Conservation (phyloP, 345 rosid species). For the Eucalyptus coolabah region DNA sequence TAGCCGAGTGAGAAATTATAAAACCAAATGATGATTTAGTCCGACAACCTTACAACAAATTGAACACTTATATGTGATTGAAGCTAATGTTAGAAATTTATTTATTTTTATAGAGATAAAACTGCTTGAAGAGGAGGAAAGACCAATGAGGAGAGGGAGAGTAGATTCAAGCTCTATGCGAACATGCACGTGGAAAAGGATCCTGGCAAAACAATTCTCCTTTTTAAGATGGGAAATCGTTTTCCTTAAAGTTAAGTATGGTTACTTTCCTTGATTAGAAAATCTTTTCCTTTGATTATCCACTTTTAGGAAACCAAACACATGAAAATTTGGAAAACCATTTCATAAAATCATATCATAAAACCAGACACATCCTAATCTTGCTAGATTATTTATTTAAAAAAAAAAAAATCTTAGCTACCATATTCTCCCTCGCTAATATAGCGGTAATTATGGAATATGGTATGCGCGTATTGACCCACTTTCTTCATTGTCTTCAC, state of each 20-base stretch:
- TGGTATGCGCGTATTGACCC: not conserved
- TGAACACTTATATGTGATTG: not conserved
- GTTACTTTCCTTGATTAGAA: too few species aligned
- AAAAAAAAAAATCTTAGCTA: not conserved
- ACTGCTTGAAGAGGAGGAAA: not conserved
- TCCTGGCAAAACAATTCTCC: too few species aligned
- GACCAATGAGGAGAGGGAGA: not conserved
- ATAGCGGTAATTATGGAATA: fast-evolving
- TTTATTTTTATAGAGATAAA: not conserved
- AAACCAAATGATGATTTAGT: not conserved
- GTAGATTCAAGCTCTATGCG: not conserved
- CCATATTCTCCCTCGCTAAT: not conserved
- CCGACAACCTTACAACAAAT: not conserved
- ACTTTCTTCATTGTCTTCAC: not conserved
- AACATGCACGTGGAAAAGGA: not conserved
- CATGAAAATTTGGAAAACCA: not conserved
- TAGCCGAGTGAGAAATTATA: not conserved
- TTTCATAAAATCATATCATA: not conserved
- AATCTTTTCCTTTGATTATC: not conserved
- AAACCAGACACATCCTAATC: not conserved
- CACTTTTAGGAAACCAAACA: not conserved
- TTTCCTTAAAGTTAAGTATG: not conserved
- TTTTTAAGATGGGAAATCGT: not conserved
- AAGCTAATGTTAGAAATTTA: not conserved
- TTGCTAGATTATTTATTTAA: not conserved